These are phyloP conservation scores for Lodderomyces theae DNA, from an alignment of 1,139 yeast genomes.

Conservation along the genomic window DNA sequence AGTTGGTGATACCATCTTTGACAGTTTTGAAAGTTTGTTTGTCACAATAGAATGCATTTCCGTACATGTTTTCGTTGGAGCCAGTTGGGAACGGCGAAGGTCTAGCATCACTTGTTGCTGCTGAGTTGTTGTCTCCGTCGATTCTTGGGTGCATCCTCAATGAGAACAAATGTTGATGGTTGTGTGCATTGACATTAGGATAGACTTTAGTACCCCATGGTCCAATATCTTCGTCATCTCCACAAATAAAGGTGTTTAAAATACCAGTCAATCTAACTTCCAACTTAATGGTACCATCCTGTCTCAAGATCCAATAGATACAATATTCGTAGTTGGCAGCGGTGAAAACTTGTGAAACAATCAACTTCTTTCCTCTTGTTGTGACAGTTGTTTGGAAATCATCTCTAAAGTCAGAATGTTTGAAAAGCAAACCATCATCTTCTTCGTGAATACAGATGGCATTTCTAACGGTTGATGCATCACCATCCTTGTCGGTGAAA, in stretches of 20 bases:
- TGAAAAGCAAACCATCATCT: conserved; percentile 74
- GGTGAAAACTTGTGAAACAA: conserved; percentile 76
- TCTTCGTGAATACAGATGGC: conserved; percentile 85
- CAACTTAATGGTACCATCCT: conserved; percentile 77
- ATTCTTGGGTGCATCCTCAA: conserved; percentile 76
- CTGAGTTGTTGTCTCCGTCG: conserved; percentile 77
- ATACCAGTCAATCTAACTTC: conserved; percentile 81
- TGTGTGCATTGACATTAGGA: conserved; percentile 80
- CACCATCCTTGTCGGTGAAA: conserved; percentile 64
- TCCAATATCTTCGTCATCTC: conserved; percentile 61
- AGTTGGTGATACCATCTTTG: conserved; percentile 62
- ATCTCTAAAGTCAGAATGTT: conserved; percentile 83
- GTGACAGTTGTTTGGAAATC: conserved; percentile 71
- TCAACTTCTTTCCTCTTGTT: conserved; percentile 71
- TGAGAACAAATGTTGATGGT: conserved; percentile 83
- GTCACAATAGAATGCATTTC: conserved; percentile 67
- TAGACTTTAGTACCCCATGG: conserved; percentile 81
- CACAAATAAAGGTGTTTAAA: conserved; percentile 64
- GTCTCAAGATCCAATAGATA: conserved; percentile 78
- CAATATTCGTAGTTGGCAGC: conserved; percentile 87
- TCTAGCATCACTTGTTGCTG: conserved; percentile 64
- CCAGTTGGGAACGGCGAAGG: conserved; percentile 61
- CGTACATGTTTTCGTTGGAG: conserved; percentile 65
- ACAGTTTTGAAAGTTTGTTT: conserved; percentile 66
- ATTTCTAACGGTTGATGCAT: conserved; percentile 66